A percentile compares a stretch with the other conserved stretches of the same genome.
phyloP scores from a whole-genome alignment of 495 filamentous ascomycete genomes.

The Hypoxylon crocopeplum region DNA sequence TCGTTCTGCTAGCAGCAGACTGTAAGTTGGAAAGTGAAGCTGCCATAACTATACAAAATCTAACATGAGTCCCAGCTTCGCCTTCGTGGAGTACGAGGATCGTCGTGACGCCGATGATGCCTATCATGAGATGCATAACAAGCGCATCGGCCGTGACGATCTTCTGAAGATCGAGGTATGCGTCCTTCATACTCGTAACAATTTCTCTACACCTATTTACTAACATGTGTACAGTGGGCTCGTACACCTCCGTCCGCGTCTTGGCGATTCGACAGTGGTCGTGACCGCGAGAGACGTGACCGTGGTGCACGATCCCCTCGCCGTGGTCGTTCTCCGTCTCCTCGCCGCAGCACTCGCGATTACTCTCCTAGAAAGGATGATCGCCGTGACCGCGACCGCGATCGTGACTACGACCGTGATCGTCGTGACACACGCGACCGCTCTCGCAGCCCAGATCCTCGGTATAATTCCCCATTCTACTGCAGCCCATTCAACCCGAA shows the following conservation, averaged over 20 bases:
- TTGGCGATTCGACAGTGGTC: slow-evolving; percentile 94
- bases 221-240: slow-evolving; percentile 75
- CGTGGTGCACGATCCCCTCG: slow-evolving; percentile 80
- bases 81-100: slow-evolving; percentile 99
- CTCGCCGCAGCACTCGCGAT: slow-evolving; percentile 77
- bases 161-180: slow-evolving; percentile 96
- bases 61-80: slow-evolving; percentile 71
- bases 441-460: slow-evolving; percentile 73
- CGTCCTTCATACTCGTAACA: background rate
- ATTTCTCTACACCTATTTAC: background rate
- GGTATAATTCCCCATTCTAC: slow-evolving; percentile 57
- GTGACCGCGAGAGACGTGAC: slow-evolving; percentile 71
- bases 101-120: slow-evolving; percentile 99
- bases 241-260: slow-evolving; percentile 97
- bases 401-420: slow-evolving; percentile 80
- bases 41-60: background rate
- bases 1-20: slow-evolving; percentile 85
- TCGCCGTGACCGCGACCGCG: slow-evolving; percentile 81
- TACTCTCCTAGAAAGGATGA: slow-evolving; percentile 93
- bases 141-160: slow-evolving; percentile 95
- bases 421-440: slow-evolving; percentile 74
- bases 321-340: slow-evolving; percentile 74
- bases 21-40: slow-evolving; percentile 69
- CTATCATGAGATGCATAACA: slow-evolving; percentile 99
- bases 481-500: background rate